Conservation (phyloP, 768 basidiomycete genomes). For the Psilocybe azurescens region DNA sequence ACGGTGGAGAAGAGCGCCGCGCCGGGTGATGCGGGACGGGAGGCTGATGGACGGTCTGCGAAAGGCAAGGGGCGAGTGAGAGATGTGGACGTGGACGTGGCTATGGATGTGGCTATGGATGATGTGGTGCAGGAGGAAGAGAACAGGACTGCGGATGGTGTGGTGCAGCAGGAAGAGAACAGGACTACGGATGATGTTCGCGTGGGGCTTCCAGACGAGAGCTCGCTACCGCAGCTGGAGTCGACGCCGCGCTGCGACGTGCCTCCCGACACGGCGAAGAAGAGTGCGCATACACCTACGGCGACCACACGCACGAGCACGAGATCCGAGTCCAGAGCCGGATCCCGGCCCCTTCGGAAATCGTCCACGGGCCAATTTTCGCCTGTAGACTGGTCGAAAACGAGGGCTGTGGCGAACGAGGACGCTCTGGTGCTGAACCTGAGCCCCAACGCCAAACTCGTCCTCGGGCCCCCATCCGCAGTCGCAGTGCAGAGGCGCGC, state of each 20-base stretch:
- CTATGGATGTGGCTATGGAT: not conserved
- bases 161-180: not conserved
- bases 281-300: not conserved
- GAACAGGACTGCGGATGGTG: not conserved
- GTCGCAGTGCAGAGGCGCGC: not conserved
- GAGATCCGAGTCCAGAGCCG: not conserved
- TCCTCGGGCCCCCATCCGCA: not conserved
- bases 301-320: not conserved
- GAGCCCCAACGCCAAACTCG: conserved; percentile 7
- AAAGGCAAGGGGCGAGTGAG: not conserved
- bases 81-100: not conserved
- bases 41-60: not conserved
- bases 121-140: not conserved
- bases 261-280: not conserved
- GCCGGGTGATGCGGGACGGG: not conserved
- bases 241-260: not conserved
- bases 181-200: not conserved
- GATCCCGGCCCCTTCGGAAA: not conserved
- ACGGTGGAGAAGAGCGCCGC: not conserved
- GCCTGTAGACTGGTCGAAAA: conserved; percentile 14
- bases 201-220: not conserved
- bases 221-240: too few relatives aligned
- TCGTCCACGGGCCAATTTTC: not conserved
- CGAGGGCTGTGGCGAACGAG: not conserved
- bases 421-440: not conserved